Evolutionary conservation across 768 basidiomycete species (phyloP), one percentile per base, ranked within the genome.

Genomic region (Xanthoconium stramineum): DNA sequence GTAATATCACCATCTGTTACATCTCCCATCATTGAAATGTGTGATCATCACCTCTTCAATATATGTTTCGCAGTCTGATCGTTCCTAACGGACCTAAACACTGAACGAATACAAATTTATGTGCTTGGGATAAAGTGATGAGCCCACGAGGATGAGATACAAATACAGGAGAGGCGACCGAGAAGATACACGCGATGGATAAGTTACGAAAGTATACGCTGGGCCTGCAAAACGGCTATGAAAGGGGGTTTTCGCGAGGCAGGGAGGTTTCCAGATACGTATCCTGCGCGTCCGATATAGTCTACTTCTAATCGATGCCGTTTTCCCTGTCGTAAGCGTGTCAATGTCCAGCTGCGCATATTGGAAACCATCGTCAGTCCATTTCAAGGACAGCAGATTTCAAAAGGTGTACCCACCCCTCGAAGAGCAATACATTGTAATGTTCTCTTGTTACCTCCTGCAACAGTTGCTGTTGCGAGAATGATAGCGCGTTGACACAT

Each of bases 201-300:
- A 65, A 69, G 56, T 73, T 71, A 72, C 58, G 56, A 52, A 52
- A 68, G 47, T 28, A 50, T 60, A 54, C 56, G 61, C 45, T 61
- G 67, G 59, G 79, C 75, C 49, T 81, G 75, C 43, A 90, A 74
- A 54, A 91, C 76, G 43, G 76, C 85, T 61, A 89, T 80, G 72
- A 86, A 91, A 0, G 89, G 90, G 24, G 86, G 85, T 17, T 75
- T 76, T 33, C 76, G 75, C 24, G 66, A 70, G 52, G 70, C 56
- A n/a, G 79, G 76, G 28, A 77, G 56, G 61, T 82, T 77, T 33
- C 81, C 82, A 0, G 74, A 65, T 43, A 80, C 76, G 58, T 75
- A 81, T 47, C 85, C 89, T 17, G 86, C 85, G 58, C 85, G 78
- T 7, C 83, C 89, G 53, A 69, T 78, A 70, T 92, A 91, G 56